These are phyloP conservation scores for Herpotrichia juniperi DNA, from an alignment of 2,329 filamentous ascomycete species.

Conservation along the genomic window DNA sequence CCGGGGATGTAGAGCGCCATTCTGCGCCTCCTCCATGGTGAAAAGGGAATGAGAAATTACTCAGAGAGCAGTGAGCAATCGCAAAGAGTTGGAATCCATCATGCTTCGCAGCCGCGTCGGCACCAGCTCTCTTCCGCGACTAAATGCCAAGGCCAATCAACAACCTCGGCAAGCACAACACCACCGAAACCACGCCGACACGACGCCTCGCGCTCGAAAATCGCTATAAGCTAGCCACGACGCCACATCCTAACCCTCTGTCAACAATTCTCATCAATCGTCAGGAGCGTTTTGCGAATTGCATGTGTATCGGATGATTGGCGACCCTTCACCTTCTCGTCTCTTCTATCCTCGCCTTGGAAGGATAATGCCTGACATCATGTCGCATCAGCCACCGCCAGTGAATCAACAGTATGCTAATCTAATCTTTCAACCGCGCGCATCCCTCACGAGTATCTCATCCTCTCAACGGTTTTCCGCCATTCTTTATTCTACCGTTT, in stretches of 20 bases:
- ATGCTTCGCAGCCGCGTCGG: conserved; percentile 15
- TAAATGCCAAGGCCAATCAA: conserved; percentile 6
- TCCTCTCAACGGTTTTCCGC: neutral
- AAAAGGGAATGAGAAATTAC: conserved; percentile 1
- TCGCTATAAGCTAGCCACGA: too few relatives aligned
- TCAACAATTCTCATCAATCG: neutral
- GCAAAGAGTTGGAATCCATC: conserved; percentile 5
- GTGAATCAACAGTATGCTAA: conserved; percentile 5
- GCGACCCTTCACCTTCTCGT: neutral
- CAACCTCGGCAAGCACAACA: conserved; percentile 6
- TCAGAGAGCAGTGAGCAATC: conserved; percentile 15
- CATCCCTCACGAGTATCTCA: conserved; percentile 8
- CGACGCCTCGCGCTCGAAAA: neutral
- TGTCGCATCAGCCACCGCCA: neutral
- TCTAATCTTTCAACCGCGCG: conserved; percentile 18
- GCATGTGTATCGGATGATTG: neutral
- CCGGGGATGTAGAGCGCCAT: conserved; percentile 44
- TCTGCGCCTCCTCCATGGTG: conserved; percentile 37
- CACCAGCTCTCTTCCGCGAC: conserved; percentile 5
- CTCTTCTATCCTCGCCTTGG: too few relatives aligned
- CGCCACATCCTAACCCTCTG: neutral
- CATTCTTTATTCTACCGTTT: neutral
- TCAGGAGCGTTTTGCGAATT: neutral
- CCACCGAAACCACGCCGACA: neutral
- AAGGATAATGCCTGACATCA: conserved; percentile 17